These are phyloP conservation scores for Calonectria pseudoreteaudii DNA, from an alignment of 2,329 filamentous ascomycete species.

Conservation along the genomic window DNA sequence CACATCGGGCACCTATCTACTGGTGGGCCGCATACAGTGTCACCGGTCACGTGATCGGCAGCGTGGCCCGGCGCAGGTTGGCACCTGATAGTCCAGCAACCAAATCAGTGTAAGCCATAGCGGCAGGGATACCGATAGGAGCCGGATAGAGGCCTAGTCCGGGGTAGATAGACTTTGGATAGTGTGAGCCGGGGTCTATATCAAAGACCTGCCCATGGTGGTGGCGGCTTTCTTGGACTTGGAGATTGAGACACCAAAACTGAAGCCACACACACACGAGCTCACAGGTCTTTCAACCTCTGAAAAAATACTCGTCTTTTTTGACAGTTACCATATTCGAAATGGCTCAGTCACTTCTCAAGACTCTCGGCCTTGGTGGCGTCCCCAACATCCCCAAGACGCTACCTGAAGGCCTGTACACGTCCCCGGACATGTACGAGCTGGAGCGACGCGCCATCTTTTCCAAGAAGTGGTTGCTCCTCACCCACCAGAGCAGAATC, in stretches of 20 bases:
- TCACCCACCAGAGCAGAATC: conserved; percentile 64
- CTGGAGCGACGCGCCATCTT: conserved; percentile 69
- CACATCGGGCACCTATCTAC: neutral
- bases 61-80: neutral
- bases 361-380: conserved; percentile 51
- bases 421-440: conserved; percentile 64
- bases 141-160: neutral
- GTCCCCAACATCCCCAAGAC: conserved; percentile 45
- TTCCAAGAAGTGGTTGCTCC: conserved; percentile 67
- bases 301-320: neutral
- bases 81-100: neutral
- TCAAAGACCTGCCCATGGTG: conserved; percentile 1
- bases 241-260: neutral
- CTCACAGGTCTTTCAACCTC: neutral
- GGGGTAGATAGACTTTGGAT: neutral
- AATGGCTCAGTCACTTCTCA: conserved; percentile 31
- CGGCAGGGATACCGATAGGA: neutral
- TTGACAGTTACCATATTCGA: neutral
- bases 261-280: neutral
- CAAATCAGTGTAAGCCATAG: neutral
- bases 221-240: neutral
- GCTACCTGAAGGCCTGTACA: conserved; percentile 65
- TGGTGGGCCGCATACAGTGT: neutral
- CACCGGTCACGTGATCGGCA: neutral
- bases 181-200: conserved; percentile 4